Evolutionary conservation across 148 eudicot species (phyloP).

Genomic region (Talinum fruticosum): DNA sequence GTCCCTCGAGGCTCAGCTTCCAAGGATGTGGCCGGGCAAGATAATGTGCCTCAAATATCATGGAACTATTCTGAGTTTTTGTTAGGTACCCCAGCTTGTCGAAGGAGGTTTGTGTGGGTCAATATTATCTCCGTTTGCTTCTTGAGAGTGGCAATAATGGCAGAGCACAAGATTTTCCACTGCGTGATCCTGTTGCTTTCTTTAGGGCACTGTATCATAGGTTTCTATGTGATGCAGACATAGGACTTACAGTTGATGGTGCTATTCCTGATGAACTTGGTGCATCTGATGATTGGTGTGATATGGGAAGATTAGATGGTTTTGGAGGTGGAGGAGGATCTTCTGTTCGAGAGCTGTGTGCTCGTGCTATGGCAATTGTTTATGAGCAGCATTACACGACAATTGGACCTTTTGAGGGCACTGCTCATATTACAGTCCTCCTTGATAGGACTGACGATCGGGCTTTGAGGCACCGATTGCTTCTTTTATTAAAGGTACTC

Average conservation of each 20-base stretch:
- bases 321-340: conserved; percentile 98
- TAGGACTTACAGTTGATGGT: conserved; percentile 91
- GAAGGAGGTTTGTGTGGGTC: conserved; percentile 99
- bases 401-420: conserved; percentile 91
- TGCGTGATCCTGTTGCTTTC: conserved; percentile 94
- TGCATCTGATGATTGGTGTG: conserved; percentile 99
- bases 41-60: conserved; percentile 74
- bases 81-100: conserved; percentile 88
- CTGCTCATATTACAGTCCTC: conserved; percentile 90
- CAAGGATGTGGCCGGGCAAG: conserved; percentile 50
- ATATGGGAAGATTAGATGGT: conserved; percentile 98
- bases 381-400: conserved; percentile 82
- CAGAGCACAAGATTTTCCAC: conserved; percentile 88
- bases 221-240: conserved; percentile 93
- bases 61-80: conserved; percentile 94
- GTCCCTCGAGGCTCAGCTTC: conserved; percentile 60
- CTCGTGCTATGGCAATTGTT: conserved; percentile 98
- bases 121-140: conserved; percentile 89
- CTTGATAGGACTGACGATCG: conserved; percentile 96
- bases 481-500: conserved; percentile 80
- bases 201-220: conserved; percentile 96
- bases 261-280: conserved; percentile 97
- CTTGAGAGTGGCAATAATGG: conserved; percentile 84
- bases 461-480: conserved; percentile 94
- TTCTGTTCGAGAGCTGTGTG: conserved; percentile 95